Percentiles rank a stretch among this genome's conserved stretches.
Evolutionary conservation across 192 early-diverging fungal genomes (phyloP).

Genomic region (Umbelopsis sp.): DNA sequence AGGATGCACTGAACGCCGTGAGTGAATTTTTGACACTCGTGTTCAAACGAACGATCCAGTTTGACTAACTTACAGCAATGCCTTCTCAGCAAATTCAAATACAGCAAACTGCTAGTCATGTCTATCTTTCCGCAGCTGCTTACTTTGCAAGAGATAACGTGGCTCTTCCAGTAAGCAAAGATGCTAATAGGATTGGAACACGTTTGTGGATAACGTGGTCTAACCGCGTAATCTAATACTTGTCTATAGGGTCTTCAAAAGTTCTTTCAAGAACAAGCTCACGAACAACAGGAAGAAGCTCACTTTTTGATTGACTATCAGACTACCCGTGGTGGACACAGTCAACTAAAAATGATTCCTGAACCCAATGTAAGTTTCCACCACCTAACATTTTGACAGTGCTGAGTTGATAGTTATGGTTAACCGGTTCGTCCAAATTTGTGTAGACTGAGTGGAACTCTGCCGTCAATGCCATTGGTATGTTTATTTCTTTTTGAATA

Average conservation of each 20-base stretch:
- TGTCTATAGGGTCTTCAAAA: conserved; percentile 39
- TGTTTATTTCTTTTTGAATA: neutral
- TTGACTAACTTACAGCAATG: neutral
- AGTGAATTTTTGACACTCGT: neutral
- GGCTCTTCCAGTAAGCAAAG: conserved; percentile 36
- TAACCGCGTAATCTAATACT: neutral
- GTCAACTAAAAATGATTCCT: conserved; percentile 41
- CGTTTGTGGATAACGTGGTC: neutral
- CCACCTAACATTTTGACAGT: neutral
- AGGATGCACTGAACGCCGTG: conserved; percentile 44
- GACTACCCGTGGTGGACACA: conserved; percentile 50
- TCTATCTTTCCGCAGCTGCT: conserved; percentile 46
- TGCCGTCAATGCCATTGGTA: conserved; percentile 49
- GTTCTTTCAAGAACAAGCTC: conserved; percentile 48
- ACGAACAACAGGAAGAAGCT: conserved; percentile 51
- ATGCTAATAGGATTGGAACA: neutral
- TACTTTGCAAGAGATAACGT: conserved; percentile 45
- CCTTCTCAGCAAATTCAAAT: conserved; percentile 42
- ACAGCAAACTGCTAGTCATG: conserved; percentile 52
- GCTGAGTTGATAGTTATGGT: neutral
- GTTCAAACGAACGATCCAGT: neutral
- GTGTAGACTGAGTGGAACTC: conserved; percentile 44
- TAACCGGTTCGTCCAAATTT: neutral
- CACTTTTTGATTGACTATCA: conserved; percentile 54
- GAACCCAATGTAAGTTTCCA: conserved; percentile 31